A percentile compares a stretch with the other conserved stretches of the same genome.
These are phyloP conservation scores for Garcia nutans DNA, from an alignment of 345 rosid species.

Conservation along the genomic window DNA sequence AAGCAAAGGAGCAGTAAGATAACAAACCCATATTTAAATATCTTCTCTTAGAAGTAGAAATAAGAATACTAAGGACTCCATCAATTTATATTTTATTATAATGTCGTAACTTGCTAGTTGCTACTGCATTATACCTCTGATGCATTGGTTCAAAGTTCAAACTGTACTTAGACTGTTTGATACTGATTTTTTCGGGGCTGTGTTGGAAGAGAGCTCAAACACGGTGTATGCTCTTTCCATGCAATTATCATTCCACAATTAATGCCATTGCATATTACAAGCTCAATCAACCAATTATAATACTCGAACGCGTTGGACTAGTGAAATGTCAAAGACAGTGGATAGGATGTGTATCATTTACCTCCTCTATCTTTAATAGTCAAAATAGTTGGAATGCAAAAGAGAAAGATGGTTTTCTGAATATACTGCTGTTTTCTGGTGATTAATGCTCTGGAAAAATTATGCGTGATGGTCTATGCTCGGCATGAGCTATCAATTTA, in stretches of 20 bases:
- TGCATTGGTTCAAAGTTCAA: not conserved
- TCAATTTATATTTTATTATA: no score
- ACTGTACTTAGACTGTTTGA: not conserved
- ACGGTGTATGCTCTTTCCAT: not conserved
- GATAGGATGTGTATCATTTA: not conserved
- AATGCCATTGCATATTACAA: not conserved
- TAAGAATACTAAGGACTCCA: not conserved
- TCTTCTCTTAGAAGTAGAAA: not conserved
- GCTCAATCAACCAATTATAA: not conserved
- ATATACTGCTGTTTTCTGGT: no score
- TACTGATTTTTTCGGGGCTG: not conserved
- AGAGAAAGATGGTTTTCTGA: not conserved
- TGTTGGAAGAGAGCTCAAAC: not conserved
- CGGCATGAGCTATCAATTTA: not conserved
- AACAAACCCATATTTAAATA: not conserved
- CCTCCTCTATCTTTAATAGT: not conserved
- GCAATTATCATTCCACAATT: not conserved
- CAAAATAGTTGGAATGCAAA: not conserved
- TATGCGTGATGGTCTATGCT: not conserved
- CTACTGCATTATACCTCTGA: not conserved
- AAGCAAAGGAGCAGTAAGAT: conserved; percentile 86
- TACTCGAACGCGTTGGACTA: not conserved
- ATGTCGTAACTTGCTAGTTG: not conserved
- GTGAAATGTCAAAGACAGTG: not conserved
- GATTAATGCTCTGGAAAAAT: no score